Percentiles rank a stretch among this genome's conserved stretches.
phyloP scores from a whole-genome alignment of 352 stramenopile genomes.

The Phytophthora sp. region DNA sequence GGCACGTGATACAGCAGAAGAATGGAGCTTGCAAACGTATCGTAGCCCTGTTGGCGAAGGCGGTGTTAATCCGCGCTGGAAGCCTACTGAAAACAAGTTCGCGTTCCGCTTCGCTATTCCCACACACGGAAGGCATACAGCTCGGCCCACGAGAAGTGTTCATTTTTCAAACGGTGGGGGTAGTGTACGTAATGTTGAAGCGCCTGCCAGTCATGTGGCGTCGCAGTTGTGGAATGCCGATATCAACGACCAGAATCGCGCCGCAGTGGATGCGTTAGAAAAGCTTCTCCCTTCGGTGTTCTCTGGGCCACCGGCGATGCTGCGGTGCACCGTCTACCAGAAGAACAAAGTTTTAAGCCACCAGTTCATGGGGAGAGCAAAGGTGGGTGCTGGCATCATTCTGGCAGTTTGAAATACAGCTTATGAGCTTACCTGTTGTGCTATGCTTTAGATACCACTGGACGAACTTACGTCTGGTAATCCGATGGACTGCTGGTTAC shows the following conservation, averaged over 20 bases:
- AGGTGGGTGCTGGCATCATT: conserved; percentile 36
- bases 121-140: conserved; percentile 61
- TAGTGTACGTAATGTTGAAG: conserved; percentile 9
- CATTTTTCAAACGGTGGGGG: conserved; percentile 8
- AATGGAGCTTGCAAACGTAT: conserved; percentile 81
- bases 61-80: conserved; percentile 66
- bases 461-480: conserved; percentile 58
- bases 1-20: conserved; percentile 47
- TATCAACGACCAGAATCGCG: conserved; percentile 33
- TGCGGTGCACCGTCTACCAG: conserved; percentile 74
- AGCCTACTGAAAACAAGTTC: conserved; percentile 56
- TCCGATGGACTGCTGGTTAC: conserved; percentile 74
- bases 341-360: conserved; percentile 84
- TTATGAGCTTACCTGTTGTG: conserved; percentile 1
- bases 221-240: conserved; percentile 55
- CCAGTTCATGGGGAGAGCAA: conserved; percentile 73
- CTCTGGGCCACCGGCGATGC: conserved; percentile 58
- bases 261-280: conserved; percentile 52
- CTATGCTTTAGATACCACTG: conserved; percentile 48
- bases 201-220: conserved; percentile 12
- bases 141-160: conserved; percentile 8
- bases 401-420: neutral
- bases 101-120: conserved; percentile 80
- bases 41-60: conserved; percentile 61
- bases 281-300: conserved; percentile 69